These are phyloP conservation scores for Exophiala mesophila DNA, from an alignment of 2,329 filamentous ascomycete species.

Conservation along the genomic window DNA sequence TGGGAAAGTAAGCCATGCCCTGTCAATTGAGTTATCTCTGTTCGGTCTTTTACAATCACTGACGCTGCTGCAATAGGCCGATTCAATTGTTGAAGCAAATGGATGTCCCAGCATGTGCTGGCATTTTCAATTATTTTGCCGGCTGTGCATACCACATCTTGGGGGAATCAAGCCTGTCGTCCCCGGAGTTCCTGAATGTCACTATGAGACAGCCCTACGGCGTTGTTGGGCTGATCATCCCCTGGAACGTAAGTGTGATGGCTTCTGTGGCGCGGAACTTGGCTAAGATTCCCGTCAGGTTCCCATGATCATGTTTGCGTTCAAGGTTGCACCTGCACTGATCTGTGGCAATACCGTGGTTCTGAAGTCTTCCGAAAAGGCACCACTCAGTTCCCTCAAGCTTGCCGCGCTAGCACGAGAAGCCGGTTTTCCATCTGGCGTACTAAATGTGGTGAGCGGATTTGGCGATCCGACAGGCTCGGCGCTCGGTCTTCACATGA, in stretches of 20 bases:
- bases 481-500: background rate
- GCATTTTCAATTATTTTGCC: too few relatives aligned
- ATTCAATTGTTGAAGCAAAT: conserved; percentile 13
- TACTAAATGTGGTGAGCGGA: background rate
- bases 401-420: background rate
- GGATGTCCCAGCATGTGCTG: conserved; percentile 9
- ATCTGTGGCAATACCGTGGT: background rate
- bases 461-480: background rate
- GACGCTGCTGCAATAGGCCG: conserved; percentile 1
- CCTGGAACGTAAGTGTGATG: conserved; percentile 53
- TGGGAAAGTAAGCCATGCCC: conserved; percentile 31
- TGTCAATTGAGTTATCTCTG: too few relatives aligned
- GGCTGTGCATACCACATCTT: conserved; percentile 16
- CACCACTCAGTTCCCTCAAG: background rate
- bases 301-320: background rate
- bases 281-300: too few relatives aligned
- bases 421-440: background rate
- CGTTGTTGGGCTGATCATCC: conserved; percentile 48
- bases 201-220: conserved; percentile 2
- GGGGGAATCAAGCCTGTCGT: conserved; percentile 1
- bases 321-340: background rate
- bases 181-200: background rate
- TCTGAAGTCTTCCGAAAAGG: background rate
- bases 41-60: too few relatives aligned
- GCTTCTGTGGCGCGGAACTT: too few relatives aligned